phyloP scores from a whole-genome alignment of 306 rosid species.

The Boehmeria nivea region DNA sequence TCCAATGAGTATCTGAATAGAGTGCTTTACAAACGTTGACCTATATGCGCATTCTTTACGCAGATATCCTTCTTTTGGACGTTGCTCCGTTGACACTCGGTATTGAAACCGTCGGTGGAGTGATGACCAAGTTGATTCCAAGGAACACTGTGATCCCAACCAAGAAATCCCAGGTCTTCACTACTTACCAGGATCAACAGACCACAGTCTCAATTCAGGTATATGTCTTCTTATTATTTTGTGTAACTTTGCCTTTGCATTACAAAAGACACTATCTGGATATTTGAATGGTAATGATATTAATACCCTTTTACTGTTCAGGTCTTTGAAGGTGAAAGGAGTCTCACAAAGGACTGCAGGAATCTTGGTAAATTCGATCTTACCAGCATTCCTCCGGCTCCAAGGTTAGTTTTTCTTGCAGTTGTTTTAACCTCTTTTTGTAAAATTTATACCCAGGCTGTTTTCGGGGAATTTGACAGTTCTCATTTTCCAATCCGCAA shows the following conservation, averaged over 20 bases:
- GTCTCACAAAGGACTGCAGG: slow-evolving; percentile 97
- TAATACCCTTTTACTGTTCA: slow-evolving; percentile 16
- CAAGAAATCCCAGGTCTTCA: slow-evolving; percentile 97
- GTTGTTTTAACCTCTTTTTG: not conserved
- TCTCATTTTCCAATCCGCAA: not conserved
- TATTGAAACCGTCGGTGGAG: slow-evolving; percentile 99
- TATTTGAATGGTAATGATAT: not conserved
- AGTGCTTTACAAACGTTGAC: no score
- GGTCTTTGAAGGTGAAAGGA: slow-evolving; percentile 99
- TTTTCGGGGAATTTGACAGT: slow-evolving; percentile 2
- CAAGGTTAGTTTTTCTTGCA: slow-evolving; percentile 51
- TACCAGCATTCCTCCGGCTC: slow-evolving; percentile 92
- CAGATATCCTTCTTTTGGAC: slow-evolving; percentile 94
- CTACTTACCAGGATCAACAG: slow-evolving; percentile 99
- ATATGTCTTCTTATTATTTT: slow-evolving; percentile 1
- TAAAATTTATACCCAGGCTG: not conserved
- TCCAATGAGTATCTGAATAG: no score
- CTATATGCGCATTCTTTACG: not conserved
- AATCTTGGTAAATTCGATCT: slow-evolving; percentile 94
- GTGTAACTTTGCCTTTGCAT: not conserved
- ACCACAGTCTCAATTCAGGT: slow-evolving; percentile 99
- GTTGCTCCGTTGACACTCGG: slow-evolving; percentile 99
- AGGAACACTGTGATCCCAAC: slow-evolving; percentile 97
- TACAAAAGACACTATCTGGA: not conserved
- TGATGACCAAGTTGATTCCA: slow-evolving; percentile 98